Evolutionary conservation across 2,329 filamentous ascomycete species (phyloP).

Genomic region (Cercospora sp.): DNA sequence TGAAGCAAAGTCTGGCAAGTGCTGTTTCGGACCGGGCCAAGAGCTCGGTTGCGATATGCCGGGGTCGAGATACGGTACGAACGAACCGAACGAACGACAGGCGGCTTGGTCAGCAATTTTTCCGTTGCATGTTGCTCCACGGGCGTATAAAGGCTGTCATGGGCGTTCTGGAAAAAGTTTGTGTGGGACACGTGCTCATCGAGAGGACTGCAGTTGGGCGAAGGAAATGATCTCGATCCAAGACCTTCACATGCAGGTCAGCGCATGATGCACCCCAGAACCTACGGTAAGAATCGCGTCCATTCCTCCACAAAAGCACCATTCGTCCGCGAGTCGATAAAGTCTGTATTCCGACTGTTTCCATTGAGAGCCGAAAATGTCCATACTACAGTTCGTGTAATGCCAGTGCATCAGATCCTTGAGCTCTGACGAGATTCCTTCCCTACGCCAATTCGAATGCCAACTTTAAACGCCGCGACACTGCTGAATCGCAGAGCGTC

Average conservation of each 20-base stretch:
- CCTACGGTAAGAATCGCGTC: not conserved
- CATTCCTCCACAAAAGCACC: not conserved
- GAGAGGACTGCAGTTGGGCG: not conserved
- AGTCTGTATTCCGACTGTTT: slow-evolving; percentile 1
- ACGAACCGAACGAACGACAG: not conserved
- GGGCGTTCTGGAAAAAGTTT: not conserved
- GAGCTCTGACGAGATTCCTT: slow-evolving; percentile 1
- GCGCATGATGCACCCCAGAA: not conserved
- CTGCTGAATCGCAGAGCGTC: slow-evolving; percentile 9
- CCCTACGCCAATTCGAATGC: slow-evolving; percentile 11
- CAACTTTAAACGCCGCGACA: slow-evolving; percentile 8
- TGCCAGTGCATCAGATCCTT: slow-evolving; percentile 1
- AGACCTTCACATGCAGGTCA: not conserved
- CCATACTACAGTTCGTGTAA: slow-evolving; percentile 6
- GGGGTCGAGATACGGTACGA: slow-evolving; percentile 1
- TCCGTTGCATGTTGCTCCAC: not conserved
- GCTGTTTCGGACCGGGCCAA: slow-evolving; percentile 14
- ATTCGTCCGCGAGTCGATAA: not conserved
- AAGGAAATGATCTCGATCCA: not conserved
- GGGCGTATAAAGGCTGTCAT: not conserved
- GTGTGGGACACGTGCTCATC: slow-evolving; percentile 1
- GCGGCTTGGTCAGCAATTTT: slow-evolving; percentile 10
- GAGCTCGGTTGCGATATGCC: slow-evolving; percentile 7
- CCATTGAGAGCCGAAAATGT: slow-evolving; percentile 6
- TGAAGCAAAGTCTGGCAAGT: slow-evolving; percentile 12